phyloP scores from a whole-genome alignment of 192 early-diverging fungal genomes.

The Chytriomyces hyalinus region DNA sequence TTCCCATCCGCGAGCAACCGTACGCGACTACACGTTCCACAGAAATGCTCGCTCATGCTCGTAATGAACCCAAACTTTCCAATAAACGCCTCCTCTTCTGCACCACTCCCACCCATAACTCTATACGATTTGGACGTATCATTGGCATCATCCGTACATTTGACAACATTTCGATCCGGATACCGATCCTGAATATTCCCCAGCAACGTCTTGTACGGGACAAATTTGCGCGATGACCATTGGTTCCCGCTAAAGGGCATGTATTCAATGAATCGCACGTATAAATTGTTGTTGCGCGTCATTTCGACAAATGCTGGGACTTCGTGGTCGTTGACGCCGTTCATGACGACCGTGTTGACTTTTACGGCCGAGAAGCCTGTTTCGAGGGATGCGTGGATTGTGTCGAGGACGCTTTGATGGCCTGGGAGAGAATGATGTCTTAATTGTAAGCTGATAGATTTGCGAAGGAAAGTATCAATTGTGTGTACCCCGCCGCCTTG shows the following conservation, averaged over 20 bases:
- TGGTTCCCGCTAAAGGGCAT: slow-evolving; percentile 98
- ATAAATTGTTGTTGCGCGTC: slow-evolving; percentile 74
- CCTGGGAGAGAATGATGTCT: background rate
- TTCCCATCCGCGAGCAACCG: slow-evolving; percentile 94
- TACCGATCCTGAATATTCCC: slow-evolving; percentile 59
- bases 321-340: slow-evolving; percentile 83
- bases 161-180: slow-evolving; percentile 58
- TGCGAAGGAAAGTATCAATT: background rate
- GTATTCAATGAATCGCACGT: slow-evolving; percentile 95
- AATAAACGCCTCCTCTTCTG: slow-evolving; percentile 57
- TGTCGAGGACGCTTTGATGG: slow-evolving; percentile 72
- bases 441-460: background rate
- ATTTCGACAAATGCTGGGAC: slow-evolving; percentile 82
- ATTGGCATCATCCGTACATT: slow-evolving; percentile 73
- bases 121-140: slow-evolving; percentile 80
- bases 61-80: slow-evolving; percentile 98
- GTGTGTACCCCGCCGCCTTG: slow-evolving; percentile 73
- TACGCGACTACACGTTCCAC: slow-evolving; percentile 90
- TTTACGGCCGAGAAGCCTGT: slow-evolving; percentile 79
- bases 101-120: background rate
- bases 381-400: slow-evolving; percentile 71
- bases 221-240: slow-evolving; percentile 84
- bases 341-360: slow-evolving; percentile 93
- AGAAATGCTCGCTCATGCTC: slow-evolving; percentile 98
- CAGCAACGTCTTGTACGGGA: slow-evolving; percentile 83